Evolutionary conservation across 164 flowering plant genomes (phyloP).

Genomic region (Macadamia integrifolia): DNA sequence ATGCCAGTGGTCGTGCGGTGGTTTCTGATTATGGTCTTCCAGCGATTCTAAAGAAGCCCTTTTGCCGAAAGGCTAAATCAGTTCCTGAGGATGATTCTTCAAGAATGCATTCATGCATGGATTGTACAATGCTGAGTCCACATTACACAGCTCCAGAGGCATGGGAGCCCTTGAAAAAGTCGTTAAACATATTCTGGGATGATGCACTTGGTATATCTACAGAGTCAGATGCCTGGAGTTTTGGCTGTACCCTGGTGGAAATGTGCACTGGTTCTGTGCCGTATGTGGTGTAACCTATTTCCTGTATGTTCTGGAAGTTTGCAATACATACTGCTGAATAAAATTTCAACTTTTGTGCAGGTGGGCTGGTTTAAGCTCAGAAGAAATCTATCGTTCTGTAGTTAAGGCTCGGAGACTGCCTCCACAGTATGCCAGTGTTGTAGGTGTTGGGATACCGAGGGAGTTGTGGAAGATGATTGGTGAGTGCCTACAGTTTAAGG

Average conservation of each 20-base stretch:
- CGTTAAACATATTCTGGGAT: slow-evolving; percentile 88
- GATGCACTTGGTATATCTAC: slow-evolving; percentile 86
- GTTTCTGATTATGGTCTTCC: slow-evolving; percentile 98
- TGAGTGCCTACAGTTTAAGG: slow-evolving; percentile 89
- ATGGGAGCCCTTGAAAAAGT: slow-evolving; percentile 92
- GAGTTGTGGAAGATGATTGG: slow-evolving; percentile 99
- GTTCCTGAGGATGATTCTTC: slow-evolving; percentile 57
- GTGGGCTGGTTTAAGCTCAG: slow-evolving; percentile 92
- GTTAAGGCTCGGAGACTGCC: slow-evolving; percentile 73
- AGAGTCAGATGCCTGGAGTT: slow-evolving; percentile 99
- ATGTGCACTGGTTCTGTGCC: slow-evolving; percentile 99
- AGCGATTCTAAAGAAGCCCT: slow-evolving; percentile 74
- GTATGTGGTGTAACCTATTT: slow-evolving; percentile 44
- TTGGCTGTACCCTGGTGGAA: slow-evolving; percentile 96
- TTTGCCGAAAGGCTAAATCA: slow-evolving; percentile 69
- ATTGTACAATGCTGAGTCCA: slow-evolving; percentile 91
- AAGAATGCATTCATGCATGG: slow-evolving; percentile 87
- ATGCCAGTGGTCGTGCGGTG: slow-evolving; percentile 81
- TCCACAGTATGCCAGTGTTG: slow-evolving; percentile 97
- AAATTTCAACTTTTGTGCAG: slow-evolving; percentile 36
- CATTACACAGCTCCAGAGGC: slow-evolving; percentile 98
- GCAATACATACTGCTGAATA: slow-evolving; percentile 5
- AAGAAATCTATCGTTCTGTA: slow-evolving; percentile 84
- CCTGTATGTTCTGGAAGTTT: slow-evolving; percentile 8
- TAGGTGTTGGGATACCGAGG: slow-evolving; percentile 96